Evolutionary conservation across 2,329 filamentous ascomycete genomes (phyloP), one percentile per base, ranked within the genome.

Genomic region (Bipolaris victoriae): DNA sequence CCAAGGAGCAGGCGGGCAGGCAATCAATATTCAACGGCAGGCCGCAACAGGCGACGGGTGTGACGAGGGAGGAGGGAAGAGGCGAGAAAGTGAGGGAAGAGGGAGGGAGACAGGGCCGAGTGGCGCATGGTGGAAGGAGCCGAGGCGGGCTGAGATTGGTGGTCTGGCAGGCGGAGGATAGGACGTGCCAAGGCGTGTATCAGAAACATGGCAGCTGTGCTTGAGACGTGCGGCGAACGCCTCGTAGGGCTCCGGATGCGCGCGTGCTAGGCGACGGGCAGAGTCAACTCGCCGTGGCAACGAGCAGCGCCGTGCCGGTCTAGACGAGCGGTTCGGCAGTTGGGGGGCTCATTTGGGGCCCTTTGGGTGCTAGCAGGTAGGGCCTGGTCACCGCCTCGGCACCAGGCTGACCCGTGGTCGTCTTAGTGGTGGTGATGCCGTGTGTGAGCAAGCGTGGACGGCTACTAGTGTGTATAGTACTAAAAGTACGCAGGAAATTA

Each of bases 281-380:
- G 43, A 56, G 53, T 58, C 48, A 54, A 51, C 55, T 62, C 58
- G 57, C 57, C 58, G 58, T 55, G 52, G 55, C 58, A 41, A 51
- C 5, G 31, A 33, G 35, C 22, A 53, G 48, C 57, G 47, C 20
- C 36, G 52, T 45, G 26, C 26, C 26, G 66, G 64, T 67, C 67
- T 66, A 65, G 66, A 65, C 56, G 44, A 51, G 35, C 55, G 58
- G 47, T 54, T 65, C 67, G 67, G 67, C 64, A 71, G 61, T 68
- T 71, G 57, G 10, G 43, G 51, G 47, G 20, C 44, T 51, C 26
- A 54, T 39, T 20, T 52, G 37, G 60, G 49, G 55, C 48, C 59
- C 11, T 20, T 11, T 29, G 1, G 10, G 26, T 60, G 49, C 49
- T 58, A 31, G 47, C 43, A 56, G 58, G 51, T 53, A 56, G 63